A percentile compares a stretch with the other conserved stretches of the same genome.
Evolutionary conservation across 305 asterid genomes (phyloP).

Genomic region (Euphrasia arctica): DNA sequence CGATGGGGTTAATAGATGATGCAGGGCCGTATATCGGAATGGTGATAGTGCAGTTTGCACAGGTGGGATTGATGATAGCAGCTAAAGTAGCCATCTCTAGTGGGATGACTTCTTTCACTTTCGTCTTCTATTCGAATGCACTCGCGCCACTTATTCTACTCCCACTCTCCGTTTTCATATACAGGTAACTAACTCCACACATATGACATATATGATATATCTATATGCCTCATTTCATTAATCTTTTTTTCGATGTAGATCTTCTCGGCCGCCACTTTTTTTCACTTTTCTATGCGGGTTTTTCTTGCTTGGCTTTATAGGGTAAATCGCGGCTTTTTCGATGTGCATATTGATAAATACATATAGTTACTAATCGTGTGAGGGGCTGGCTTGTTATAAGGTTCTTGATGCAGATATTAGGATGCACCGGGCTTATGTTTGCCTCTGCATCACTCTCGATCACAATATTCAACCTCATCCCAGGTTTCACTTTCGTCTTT

Average conservation of each 20-base stretch:
- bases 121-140: constrained; percentile 41
- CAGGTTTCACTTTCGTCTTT: constrained; percentile 56
- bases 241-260: constrained; percentile 30
- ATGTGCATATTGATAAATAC: not conserved
- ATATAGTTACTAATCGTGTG: not conserved
- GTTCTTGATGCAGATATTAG: constrained; percentile 53
- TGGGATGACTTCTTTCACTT: constrained; percentile 56
- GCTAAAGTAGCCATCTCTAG: constrained; percentile 45
- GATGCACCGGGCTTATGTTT: constrained; percentile 40
- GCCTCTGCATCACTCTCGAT: constrained; percentile 49
- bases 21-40: constrained; percentile 47
- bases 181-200: constrained; percentile 37
- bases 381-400: constrained; percentile 19
- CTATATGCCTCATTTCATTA: not conserved
- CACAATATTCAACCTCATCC: constrained; percentile 49
- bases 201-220: not conserved
- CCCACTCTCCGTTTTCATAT: constrained; percentile 33
- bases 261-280: constrained; percentile 44
- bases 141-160: constrained; percentile 43
- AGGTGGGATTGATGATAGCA: constrained; percentile 43
- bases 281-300: constrained; percentile 43
- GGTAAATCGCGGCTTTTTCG: constrained; percentile 29
- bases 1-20: constrained; percentile 27
- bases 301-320: constrained; percentile 61
- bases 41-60: constrained; percentile 54